These are phyloP conservation scores for Rhododendron henanense DNA, from an alignment of 148 eudicot species.

Conservation along the genomic window DNA sequence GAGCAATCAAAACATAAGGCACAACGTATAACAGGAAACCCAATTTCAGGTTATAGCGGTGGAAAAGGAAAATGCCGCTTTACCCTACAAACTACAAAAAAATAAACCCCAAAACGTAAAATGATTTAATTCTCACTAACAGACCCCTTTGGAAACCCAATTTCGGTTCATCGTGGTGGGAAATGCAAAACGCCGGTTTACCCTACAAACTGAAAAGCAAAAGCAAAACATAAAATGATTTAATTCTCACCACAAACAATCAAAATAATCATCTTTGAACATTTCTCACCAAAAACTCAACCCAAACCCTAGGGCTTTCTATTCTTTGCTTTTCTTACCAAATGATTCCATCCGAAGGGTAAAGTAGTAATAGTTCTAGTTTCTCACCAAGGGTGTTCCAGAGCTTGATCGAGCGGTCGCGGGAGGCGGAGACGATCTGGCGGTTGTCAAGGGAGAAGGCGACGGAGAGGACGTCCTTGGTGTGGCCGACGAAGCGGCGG, in stretches of 20 bases:
- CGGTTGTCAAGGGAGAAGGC: constrained; percentile 88
- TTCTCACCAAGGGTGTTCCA: constrained; percentile 71
- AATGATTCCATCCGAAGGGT: neutral
- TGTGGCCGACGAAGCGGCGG: constrained; percentile 80
- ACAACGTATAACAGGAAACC: neutral
- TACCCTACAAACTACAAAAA: neutral
- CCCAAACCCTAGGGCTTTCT: neutral
- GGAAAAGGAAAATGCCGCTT: neutral
- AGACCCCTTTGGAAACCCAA: neutral
- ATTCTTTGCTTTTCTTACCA: neutral
- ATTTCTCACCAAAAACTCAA: neutral
- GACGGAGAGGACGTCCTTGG: constrained; percentile 79
- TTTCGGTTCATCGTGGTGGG: constrained; percentile 21
- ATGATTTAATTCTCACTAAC: neutral
- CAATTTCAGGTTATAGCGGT: neutral
- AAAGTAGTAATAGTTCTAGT: neutral
- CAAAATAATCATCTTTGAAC: neutral
- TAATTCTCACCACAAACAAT: too few species aligned
- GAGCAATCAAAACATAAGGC: neutral
- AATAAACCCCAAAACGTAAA: neutral
- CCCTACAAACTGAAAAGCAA: too few species aligned
- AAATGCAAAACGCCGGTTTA: constrained; percentile 28
- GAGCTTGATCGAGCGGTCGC: constrained; percentile 76
- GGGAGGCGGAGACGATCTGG: constrained; percentile 81
- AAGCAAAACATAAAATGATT: too few species aligned